Percentiles rank a stretch among this genome's conserved stretches.
These are phyloP conservation scores for Cytospora piceae DNA, from an alignment of 2,329 filamentous ascomycete genomes.

Conservation along the genomic window DNA sequence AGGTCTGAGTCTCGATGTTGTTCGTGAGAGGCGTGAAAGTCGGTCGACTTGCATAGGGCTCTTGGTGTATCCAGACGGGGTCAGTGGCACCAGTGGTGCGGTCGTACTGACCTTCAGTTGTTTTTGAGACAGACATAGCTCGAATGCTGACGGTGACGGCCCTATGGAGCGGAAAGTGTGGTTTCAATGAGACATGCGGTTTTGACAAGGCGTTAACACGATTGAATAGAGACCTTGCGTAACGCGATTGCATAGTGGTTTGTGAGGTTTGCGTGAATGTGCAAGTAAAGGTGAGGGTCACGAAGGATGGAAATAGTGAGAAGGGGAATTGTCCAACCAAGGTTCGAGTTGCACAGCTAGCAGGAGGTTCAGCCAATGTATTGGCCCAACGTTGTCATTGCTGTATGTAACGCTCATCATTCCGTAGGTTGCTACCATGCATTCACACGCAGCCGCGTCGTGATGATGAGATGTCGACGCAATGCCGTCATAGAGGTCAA, in stretches of 20 bases:
- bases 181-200: neutral
- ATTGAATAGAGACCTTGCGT: neutral
- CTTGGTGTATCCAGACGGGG: slow-evolving; percentile 56
- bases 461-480: neutral
- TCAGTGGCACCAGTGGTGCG: slow-evolving; percentile 55
- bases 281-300: neutral
- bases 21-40: slow-evolving; percentile 46
- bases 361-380: neutral
- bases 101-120: slow-evolving; percentile 31
- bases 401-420: neutral
- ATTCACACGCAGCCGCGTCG: neutral
- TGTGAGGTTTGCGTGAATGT: neutral
- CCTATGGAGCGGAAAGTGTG: neutral
- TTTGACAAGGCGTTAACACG: neutral
- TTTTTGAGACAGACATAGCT: neutral
- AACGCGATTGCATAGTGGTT: neutral
- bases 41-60: slow-evolving; percentile 50
- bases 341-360: neutral
- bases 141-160: neutral
- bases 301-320: neutral
- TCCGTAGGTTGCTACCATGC: neutral
- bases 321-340: neutral
- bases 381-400: neutral
- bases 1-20: slow-evolving; percentile 52
- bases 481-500: neutral